Evolutionary conservation across 116 monocot species (phyloP), one percentile per base, ranked within the genome.

Genomic region (Dioscorea cayenensis): DNA sequence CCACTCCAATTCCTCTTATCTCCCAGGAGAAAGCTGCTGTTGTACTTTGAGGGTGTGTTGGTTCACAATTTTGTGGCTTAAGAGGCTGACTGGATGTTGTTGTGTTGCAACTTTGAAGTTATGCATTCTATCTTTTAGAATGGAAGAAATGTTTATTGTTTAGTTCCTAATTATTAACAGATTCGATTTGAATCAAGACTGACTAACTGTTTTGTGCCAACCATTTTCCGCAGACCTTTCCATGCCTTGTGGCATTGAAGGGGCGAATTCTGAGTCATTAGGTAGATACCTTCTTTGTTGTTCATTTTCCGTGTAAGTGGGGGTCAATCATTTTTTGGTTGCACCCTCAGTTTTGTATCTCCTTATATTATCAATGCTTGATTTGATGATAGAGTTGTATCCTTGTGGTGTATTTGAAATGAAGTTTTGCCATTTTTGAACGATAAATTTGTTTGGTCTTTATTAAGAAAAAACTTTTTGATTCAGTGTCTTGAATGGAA

Each of bases 11-110:
- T 68, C 83, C 92, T 7, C 59, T 79, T 60, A 69, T 86, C 72
- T 78, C 95, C 50, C 80, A 78, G 63, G 92, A 92, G 32, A 92
- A 87, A 78, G 92, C 90, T 29, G 92, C 87, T 32, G 63, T 92
- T 64, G 82, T 90, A 68, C 87, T 96, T 50, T 92, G 75, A 85
- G 50, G 64, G 48, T 12, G 17, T n/a, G 22, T 36, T 32, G 49
- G 49, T 69, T 58, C 65, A 11, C 71, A 71, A 27, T 86, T 82
- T 77, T 83, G 66, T 58, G 68, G 19, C 13, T 69, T 18, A 50
- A 50, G 59, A 62, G 59, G 18, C 27, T 66, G 43, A 66, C 19
- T 51, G 6, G 23, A 38, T 16, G 29, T 66, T 51, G 35, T 77
- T 63, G 52, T 29, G 17, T 49, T 25, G 21, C n/a, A 68, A 49